Evolutionary conservation across 306 rosid species (phyloP).

Genomic region (Lablab purpureus): DNA sequence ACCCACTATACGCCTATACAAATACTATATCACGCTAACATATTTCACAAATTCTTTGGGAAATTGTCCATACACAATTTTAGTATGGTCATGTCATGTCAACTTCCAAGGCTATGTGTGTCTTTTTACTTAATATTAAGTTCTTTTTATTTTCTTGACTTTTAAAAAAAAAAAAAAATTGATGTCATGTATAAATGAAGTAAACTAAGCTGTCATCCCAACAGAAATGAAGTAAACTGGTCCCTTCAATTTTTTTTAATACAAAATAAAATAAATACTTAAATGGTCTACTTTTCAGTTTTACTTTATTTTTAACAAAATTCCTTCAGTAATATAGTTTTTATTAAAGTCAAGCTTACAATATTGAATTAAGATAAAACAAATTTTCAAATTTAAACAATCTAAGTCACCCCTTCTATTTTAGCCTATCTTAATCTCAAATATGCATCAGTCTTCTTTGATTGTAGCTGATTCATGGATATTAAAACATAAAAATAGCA

Average conservation of each 20-base stretch:
- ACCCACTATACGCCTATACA: background rate
- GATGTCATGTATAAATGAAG: no score
- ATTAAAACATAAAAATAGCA: background rate
- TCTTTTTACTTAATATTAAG: background rate
- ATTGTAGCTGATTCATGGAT: background rate
- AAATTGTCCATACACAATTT: background rate
- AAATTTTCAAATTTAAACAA: no score
- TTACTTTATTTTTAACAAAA: background rate
- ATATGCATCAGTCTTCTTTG: background rate
- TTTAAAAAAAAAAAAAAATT: background rate
- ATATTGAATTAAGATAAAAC: background rate
- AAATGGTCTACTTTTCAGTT: no score
- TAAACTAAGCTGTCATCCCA: background rate
- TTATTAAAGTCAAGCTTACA: background rate
- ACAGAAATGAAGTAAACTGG: background rate
- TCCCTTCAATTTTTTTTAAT: background rate
- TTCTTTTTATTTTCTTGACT: background rate
- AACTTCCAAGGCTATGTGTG: background rate
- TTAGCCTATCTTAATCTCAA: no score
- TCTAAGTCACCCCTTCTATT: no score
- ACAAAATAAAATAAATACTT: no score
- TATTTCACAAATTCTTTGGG: slow-evolving; percentile 1
- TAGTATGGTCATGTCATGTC: background rate
- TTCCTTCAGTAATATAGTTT: background rate
- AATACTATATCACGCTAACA: background rate